phyloP scores from a whole-genome alignment of 208 protist species.

The Wallacemonas sp. region DNA sequence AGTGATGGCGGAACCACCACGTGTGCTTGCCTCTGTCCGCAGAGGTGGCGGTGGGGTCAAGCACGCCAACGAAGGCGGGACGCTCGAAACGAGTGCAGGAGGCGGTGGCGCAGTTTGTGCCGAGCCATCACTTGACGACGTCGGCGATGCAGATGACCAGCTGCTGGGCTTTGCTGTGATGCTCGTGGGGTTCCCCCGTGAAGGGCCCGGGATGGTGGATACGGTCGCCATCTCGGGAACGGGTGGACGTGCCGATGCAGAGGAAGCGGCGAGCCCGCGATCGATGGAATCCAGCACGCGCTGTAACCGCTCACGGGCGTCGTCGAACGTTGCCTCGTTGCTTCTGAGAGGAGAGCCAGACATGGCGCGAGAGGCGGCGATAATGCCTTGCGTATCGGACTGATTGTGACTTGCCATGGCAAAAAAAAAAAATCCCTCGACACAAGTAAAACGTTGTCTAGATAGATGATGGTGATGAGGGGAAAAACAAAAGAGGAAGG shows the following conservation, averaged over 20 bases:
- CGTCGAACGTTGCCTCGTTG: constrained; percentile 11
- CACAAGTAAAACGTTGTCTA: too few species aligned
- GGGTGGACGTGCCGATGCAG: too few species aligned
- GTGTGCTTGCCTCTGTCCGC: neutral
- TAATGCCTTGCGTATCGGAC: neutral
- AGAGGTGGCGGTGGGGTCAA: neutral
- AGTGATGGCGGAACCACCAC: neutral
- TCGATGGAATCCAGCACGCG: constrained; percentile 63
- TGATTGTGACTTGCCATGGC: too few species aligned
- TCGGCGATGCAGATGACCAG: too few species aligned
- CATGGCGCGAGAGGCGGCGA: constrained; percentile 5
- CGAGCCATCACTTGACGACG: neutral
- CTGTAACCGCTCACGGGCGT: constrained; percentile 36
- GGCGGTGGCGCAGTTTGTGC: neutral
- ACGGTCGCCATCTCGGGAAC: too few species aligned
- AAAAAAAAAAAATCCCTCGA: too few species aligned
- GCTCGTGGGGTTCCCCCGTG: too few species aligned
- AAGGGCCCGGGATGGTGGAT: too few species aligned
- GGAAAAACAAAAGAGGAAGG: constrained; percentile 8
- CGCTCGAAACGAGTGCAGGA: neutral
- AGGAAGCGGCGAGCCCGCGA: constrained; percentile 17
- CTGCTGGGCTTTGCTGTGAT: too few species aligned
- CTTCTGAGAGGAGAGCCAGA: neutral
- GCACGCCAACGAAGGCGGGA: neutral
- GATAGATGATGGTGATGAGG: neutral